Percentiles rank a stretch among this genome's conserved stretches.
phyloP scores from a whole-genome alignment of 805 yeast species.

The Huiozyma sinensis region DNA sequence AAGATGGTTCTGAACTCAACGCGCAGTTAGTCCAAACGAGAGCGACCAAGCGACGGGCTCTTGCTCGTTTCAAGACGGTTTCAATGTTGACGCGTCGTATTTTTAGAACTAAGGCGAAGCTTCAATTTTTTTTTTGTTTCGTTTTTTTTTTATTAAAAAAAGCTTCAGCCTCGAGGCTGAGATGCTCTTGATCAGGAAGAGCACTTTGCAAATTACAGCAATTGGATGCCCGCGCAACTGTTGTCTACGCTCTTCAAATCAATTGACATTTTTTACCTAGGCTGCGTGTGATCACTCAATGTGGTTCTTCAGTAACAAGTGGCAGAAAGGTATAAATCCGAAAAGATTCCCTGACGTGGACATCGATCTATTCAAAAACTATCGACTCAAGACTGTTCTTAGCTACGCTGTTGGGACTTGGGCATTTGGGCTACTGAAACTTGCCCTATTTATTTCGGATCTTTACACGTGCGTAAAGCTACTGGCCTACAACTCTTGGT shows the following conservation, averaged over 20 bases:
- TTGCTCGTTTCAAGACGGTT: too few relatives aligned
- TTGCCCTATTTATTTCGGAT: slow-evolving; percentile 54
- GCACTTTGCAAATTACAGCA: too few relatives aligned
- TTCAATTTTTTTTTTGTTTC: neutral
- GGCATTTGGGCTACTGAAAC: slow-evolving; percentile 34
- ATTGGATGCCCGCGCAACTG: too few relatives aligned
- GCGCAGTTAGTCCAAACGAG: slow-evolving; percentile 8
- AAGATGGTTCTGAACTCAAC: slow-evolving; percentile 28
- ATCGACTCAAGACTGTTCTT: slow-evolving; percentile 13
- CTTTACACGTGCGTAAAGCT: slow-evolving; percentile 67
- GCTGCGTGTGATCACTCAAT: too few relatives aligned
- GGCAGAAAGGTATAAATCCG: slow-evolving; percentile 19
- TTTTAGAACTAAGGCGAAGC: neutral
- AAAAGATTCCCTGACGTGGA: slow-evolving; percentile 21
- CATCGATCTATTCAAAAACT: slow-evolving; percentile 13
- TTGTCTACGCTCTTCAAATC: too few relatives aligned
- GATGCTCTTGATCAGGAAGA: too few relatives aligned
- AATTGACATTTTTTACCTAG: too few relatives aligned
- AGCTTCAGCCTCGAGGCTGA: too few relatives aligned
- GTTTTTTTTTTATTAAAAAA: neutral
- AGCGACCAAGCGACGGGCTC: neutral
- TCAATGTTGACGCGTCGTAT: too few relatives aligned
- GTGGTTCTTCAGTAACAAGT: slow-evolving; percentile 20
- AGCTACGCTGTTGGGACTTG: slow-evolving; percentile 16
- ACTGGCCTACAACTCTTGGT: slow-evolving; percentile 62